A percentile compares a stretch with the other conserved stretches of the same genome.
Evolutionary conservation across 2,329 filamentous ascomycete genomes (phyloP).

Genomic region (Ophiosphaerella korrae): DNA sequence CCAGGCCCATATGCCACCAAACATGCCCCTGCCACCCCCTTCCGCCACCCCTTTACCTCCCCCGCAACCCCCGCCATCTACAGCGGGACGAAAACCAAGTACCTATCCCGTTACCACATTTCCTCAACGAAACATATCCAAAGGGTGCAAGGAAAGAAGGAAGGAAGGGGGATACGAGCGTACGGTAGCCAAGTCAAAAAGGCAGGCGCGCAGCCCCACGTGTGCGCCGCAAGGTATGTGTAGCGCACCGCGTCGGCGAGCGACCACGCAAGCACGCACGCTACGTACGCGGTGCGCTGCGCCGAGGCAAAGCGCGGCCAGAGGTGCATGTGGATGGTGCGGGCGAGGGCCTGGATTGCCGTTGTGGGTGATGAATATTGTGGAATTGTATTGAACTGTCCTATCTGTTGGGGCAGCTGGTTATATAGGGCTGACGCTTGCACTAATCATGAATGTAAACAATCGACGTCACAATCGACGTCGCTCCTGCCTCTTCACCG

Average conservation of each 20-base stretch:
- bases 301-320: slow-evolving; percentile 27
- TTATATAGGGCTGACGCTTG: background rate
- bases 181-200: slow-evolving; percentile 27
- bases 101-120: slow-evolving; percentile 8
- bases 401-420: too few relatives aligned
- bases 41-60: too few relatives aligned
- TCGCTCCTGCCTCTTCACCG: too few relatives aligned
- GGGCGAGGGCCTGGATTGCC: slow-evolving; percentile 26
- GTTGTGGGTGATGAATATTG: slow-evolving; percentile 31
- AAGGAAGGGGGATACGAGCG: background rate
- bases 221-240: slow-evolving; percentile 25
- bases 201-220: slow-evolving; percentile 20
- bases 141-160: too few relatives aligned
- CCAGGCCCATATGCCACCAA: slow-evolving; percentile 30
- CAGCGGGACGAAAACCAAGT: slow-evolving; percentile 31
- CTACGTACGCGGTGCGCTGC: slow-evolving; percentile 19
- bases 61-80: slow-evolving; percentile 34
- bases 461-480: too few relatives aligned
- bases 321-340: slow-evolving; percentile 31
- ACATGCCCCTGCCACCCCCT: slow-evolving; percentile 33
- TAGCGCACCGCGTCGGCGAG: slow-evolving; percentile 29
- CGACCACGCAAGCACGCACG: slow-evolving; percentile 28
- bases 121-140: too few relatives aligned
- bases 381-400: slow-evolving; percentile 16
- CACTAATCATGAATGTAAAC: too few relatives aligned